A percentile compares a stretch with the other conserved stretches of the same genome.
These are phyloP conservation scores for Boletus vinaceobasis DNA, from an alignment of 768 basidiomycete species.

Conservation along the genomic window DNA sequence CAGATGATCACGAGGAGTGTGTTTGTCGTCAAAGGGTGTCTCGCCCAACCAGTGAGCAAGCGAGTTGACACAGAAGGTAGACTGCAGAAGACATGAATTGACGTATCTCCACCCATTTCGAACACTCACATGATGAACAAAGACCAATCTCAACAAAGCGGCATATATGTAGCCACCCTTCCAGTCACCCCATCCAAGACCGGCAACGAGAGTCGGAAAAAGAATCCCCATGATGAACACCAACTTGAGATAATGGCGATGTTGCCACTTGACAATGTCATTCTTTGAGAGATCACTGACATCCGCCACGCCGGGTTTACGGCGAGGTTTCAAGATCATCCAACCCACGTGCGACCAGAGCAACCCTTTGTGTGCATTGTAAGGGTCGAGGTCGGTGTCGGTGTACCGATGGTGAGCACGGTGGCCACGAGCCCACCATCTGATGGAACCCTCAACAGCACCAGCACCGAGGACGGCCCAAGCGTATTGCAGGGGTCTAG, in stretches of 20 bases:
- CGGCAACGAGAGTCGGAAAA: slow-evolving; percentile 75
- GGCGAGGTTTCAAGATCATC: slow-evolving; percentile 91
- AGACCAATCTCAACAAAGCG: slow-evolving; percentile 69
- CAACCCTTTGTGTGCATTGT: slow-evolving; percentile 88
- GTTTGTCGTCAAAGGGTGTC: slow-evolving; percentile 91
- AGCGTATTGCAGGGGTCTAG: slow-evolving; percentile 76
- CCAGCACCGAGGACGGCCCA: slow-evolving; percentile 86
- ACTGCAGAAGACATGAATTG: slow-evolving; percentile 42
- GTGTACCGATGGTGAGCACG: slow-evolving; percentile 97
- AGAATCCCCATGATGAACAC: slow-evolving; percentile 68
- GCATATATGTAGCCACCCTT: slow-evolving; percentile 85
- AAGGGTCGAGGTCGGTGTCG: slow-evolving; percentile 95
- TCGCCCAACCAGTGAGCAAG: slow-evolving; percentile 96
- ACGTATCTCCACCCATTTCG: background rate
- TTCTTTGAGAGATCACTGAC: slow-evolving; percentile 82
- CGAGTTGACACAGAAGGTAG: slow-evolving; percentile 96
- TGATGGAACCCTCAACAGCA: slow-evolving; percentile 94
- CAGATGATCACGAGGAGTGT: slow-evolving; percentile 86
- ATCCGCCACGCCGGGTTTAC: slow-evolving; percentile 87
- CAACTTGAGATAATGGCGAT: slow-evolving; percentile 70
- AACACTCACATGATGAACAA: slow-evolving; percentile 80
- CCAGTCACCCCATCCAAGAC: slow-evolving; percentile 82
- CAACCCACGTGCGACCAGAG: slow-evolving; percentile 85
- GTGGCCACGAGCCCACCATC: slow-evolving; percentile 99
- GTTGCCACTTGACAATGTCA: slow-evolving; percentile 82